These are phyloP conservation scores for Chaetomiaceae sp. DNA, from an alignment of 2,329 filamentous ascomycete species.

Conservation along the genomic window DNA sequence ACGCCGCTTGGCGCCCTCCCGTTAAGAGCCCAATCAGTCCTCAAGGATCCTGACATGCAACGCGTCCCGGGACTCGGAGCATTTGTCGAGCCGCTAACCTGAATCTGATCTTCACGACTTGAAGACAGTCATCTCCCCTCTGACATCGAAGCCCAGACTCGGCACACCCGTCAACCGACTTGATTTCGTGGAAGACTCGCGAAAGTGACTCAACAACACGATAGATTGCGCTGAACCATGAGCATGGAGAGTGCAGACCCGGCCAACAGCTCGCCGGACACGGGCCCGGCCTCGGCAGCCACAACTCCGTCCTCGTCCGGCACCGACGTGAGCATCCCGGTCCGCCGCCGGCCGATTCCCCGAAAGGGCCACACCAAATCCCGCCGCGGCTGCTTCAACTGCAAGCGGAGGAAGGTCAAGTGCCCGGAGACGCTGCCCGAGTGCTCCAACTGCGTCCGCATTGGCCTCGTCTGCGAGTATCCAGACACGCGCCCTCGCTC, in stretches of 20 bases:
- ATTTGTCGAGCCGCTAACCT: background rate
- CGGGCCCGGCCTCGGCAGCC: background rate
- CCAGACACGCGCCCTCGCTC: slow-evolving; percentile 18
- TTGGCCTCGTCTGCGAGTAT: slow-evolving; percentile 37
- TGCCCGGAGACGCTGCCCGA: slow-evolving; percentile 36
- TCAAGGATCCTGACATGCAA: too few species aligned
- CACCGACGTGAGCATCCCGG: background rate
- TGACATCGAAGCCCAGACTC: too few species aligned
- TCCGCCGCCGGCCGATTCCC: slow-evolving; percentile 27
- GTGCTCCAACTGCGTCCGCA: slow-evolving; percentile 35
- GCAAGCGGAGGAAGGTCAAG: slow-evolving; percentile 44
- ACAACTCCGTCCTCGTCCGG: slow-evolving; percentile 3
- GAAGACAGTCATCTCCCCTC: too few species aligned
- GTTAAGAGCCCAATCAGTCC: too few species aligned
- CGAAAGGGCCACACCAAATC: slow-evolving; percentile 38
- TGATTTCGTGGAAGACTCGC: too few species aligned
- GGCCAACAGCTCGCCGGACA: background rate
- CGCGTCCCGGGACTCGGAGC: too few species aligned
- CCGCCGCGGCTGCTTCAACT: slow-evolving; percentile 37
- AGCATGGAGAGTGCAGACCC: background rate
- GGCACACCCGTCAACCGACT: too few species aligned
- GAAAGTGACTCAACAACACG: too few species aligned
- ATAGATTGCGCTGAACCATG: too few species aligned
- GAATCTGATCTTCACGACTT: too few species aligned
- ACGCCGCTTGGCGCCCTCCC: too few species aligned